Conservation (phyloP, 108 stramenopile species). For the Skeletonema menzelii region DNA sequence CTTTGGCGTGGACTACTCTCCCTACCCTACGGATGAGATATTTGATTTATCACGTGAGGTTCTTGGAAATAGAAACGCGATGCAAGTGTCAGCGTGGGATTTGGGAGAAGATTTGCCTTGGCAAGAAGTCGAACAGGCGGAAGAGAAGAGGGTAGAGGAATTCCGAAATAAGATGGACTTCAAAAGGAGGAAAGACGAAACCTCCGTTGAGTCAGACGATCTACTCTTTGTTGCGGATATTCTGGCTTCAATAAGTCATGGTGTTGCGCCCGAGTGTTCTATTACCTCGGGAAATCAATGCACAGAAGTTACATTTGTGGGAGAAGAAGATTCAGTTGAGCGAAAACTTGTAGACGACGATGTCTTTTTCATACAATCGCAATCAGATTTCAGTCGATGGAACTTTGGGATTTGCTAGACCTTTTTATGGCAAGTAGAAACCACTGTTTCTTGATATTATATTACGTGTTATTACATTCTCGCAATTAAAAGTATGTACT, state of each 20-base stretch:
- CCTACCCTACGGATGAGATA: conserved; percentile 40
- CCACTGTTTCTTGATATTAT: neutral
- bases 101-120: conserved; percentile 49
- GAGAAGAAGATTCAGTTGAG: neutral
- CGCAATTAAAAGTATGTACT: conserved; percentile 1
- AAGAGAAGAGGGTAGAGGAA: conserved; percentile 19
- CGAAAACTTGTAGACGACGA: neutral
- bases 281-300: neutral
- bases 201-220: conserved; percentile 5
- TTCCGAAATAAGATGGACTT: neutral
- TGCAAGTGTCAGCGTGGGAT: conserved; percentile 32
- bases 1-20: conserved; percentile 42
- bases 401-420: conserved; percentile 19
- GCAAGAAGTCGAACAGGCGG: conserved; percentile 19
- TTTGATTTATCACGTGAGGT: conserved; percentile 14
- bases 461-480: neutral
- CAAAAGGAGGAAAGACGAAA: neutral
- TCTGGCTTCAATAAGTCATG: conserved; percentile 27
- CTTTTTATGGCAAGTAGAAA: neutral
- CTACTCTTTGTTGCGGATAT: conserved; percentile 29
- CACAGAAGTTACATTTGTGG: neutral
- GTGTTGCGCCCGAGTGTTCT: neutral
- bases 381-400: conserved; percentile 22
- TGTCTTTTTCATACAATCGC: neutral
- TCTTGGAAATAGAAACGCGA: conserved; percentile 9